Evolutionary conservation across 176 grass and related monocot species (phyloP), one percentile per base, ranked within the genome.

Genomic region (Eleusine coracana): DNA sequence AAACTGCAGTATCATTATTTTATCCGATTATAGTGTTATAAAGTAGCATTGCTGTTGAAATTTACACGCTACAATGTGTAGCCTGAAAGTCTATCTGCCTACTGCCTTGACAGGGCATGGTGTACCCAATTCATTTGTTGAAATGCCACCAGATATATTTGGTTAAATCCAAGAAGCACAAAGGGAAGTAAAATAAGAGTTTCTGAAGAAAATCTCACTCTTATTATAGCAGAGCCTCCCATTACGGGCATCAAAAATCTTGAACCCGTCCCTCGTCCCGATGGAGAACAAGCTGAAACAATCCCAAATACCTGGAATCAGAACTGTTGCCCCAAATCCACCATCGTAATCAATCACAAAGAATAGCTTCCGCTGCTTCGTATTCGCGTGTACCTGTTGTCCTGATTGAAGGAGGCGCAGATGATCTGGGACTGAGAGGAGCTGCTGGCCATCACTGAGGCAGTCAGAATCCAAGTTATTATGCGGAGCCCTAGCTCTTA

Each of bases 381-480:
- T 18, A 17, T 29, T 36, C 21, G 41, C 5, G 50, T 11, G 38
- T 54, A 98, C 96, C 92, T 95, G 92, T 91, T 92, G 34, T 95
- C 92, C 82, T 98, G 96, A 68, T 98, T 98, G 87, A 98, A 98
- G 51, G 96, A 95, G 66, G 87, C 92, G 75, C 90, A 95, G 66
- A 95, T 86, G 70, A 98, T 80, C 51, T 86, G 90, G 7, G 90
- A 87, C 31, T 82, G 21, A 29, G 85, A 27, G 68, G 95, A 89
- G 66, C 86, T 84, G 85, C 82, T 93, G 83, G 89, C 92, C 96
- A 98, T 98, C 36, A 73, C 71, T 49, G 67, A 20, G 21, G 62
- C 77, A 25, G 48, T 3, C 29, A 69, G 16, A 69, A 39, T 6
- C 34, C 46, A 18, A n/a, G 25, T 50, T 51, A 10, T n/a, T 55